These are phyloP conservation scores for Podaxis sp. DNA, from an alignment of 768 basidiomycete species.

Conservation along the genomic window DNA sequence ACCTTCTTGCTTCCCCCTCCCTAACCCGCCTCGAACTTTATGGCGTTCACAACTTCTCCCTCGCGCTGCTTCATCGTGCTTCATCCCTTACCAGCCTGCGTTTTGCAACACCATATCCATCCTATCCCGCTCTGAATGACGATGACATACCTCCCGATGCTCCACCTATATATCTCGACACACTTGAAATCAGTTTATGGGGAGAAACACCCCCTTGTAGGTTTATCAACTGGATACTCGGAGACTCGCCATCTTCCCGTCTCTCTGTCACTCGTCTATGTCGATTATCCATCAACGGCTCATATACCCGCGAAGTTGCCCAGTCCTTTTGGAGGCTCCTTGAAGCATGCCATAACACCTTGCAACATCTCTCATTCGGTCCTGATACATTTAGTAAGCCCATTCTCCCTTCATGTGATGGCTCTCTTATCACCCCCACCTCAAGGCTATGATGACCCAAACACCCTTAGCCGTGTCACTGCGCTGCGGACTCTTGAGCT, in stretches of 20 bases:
- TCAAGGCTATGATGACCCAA: background rate
- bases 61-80: background rate
- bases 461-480: background rate
- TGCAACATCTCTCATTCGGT: background rate
- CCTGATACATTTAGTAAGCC: background rate
- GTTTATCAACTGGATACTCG: conserved; percentile 1
- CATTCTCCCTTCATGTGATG: background rate
- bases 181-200: background rate
- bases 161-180: background rate
- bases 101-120: background rate
- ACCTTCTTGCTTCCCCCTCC: background rate
- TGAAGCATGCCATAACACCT: background rate
- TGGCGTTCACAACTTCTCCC: background rate
- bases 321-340: background rate
- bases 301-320: background rate
- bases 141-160: background rate
- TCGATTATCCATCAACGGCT: background rate
- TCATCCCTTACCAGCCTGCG: background rate
- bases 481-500: background rate
- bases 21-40: background rate
- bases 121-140: background rate
- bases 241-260: background rate
- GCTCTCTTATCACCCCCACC: background rate
- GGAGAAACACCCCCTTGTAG: background rate
- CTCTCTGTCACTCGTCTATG: background rate